phyloP scores from a whole-genome alignment of 2,329 filamentous ascomycete genomes.

The Aspergillus pseudoglaucus region DNA sequence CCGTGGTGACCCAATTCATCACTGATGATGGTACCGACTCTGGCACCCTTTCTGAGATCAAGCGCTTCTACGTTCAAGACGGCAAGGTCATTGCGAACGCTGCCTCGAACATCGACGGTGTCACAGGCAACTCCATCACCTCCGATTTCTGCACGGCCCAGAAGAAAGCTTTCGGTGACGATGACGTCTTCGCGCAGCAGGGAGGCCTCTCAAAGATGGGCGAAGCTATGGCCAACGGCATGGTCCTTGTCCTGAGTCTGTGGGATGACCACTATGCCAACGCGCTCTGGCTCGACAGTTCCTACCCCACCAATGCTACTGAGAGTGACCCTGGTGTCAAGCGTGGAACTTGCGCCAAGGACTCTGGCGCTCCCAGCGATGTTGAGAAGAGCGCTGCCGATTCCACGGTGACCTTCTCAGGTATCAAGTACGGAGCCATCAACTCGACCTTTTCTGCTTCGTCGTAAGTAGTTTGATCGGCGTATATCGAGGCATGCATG shows the following conservation, averaged over 20 bases:
- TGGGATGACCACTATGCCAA: conserved; percentile 62
- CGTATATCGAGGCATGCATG: neutral
- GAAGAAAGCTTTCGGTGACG: conserved; percentile 51
- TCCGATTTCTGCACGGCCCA: conserved; percentile 51
- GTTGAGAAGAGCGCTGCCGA: conserved; percentile 43
- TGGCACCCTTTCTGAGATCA: conserved; percentile 54
- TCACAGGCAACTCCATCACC: conserved; percentile 50
- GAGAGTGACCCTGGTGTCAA: conserved; percentile 41
- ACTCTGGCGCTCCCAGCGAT: conserved; percentile 46
- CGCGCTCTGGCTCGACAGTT: conserved; percentile 70
- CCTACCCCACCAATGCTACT: conserved; percentile 47
- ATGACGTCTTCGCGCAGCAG: conserved; percentile 45
- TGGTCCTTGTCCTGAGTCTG: conserved; percentile 56
- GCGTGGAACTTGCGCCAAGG: conserved; percentile 50
- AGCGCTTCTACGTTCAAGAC: conserved; percentile 59
- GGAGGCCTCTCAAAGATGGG: conserved; percentile 44
- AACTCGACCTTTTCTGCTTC: conserved; percentile 42
- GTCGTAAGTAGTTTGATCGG: neutral
- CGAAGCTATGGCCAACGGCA: conserved; percentile 21
- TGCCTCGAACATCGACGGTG: conserved; percentile 38
- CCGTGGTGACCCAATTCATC: conserved; percentile 63
- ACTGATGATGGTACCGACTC: conserved; percentile 42
- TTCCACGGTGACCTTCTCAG: conserved; percentile 51
- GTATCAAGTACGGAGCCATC: conserved; percentile 54
- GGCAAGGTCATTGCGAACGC: conserved; percentile 54